phyloP scores from a whole-genome alignment of 345 rosid species.

The Eucalyptus sideroxylon region DNA sequence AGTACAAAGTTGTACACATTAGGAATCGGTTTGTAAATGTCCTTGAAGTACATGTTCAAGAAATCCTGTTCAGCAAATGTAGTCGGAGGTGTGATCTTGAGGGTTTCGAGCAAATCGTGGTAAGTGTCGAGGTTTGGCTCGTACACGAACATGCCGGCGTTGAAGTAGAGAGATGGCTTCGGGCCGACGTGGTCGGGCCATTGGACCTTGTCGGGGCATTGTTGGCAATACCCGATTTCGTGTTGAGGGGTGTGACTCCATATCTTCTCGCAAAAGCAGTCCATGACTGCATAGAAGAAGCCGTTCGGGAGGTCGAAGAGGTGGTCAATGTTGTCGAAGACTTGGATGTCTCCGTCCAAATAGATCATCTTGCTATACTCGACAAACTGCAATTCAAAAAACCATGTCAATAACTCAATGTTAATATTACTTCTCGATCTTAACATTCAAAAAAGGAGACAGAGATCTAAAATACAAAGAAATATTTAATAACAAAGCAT shows the following conservation, averaged over 20 bases:
- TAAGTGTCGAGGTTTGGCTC: not conserved
- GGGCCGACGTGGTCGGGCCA: not conserved
- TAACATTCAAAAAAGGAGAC: too few species aligned
- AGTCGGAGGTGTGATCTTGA: not conserved
- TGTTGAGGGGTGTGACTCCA: conserved; percentile 8
- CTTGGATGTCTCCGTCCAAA: conserved; percentile 29
- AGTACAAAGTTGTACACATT: not conserved
- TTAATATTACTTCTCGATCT: not conserved
- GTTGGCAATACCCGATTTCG: not conserved
- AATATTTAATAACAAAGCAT: not conserved
- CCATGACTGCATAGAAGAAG: conserved; percentile 36
- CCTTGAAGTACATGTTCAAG: not conserved
- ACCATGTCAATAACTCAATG: not conserved
- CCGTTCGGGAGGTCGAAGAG: conserved; percentile 22
- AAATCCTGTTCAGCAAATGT: not conserved
- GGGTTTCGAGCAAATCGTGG: not conserved
- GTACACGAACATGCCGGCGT: not conserved
- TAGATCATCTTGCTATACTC: conserved; percentile 25
- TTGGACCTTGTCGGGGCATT: not conserved
- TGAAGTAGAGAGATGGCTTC: not conserved
- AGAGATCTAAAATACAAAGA: not conserved
- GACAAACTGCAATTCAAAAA: conserved; percentile 1
- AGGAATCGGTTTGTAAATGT: not conserved
- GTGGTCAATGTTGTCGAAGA: conserved; percentile 25
- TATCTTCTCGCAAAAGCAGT: conserved; percentile 40